These are phyloP conservation scores for Eucalyptus fibrosa DNA, from an alignment of 345 rosid species.

Conservation along the genomic window DNA sequence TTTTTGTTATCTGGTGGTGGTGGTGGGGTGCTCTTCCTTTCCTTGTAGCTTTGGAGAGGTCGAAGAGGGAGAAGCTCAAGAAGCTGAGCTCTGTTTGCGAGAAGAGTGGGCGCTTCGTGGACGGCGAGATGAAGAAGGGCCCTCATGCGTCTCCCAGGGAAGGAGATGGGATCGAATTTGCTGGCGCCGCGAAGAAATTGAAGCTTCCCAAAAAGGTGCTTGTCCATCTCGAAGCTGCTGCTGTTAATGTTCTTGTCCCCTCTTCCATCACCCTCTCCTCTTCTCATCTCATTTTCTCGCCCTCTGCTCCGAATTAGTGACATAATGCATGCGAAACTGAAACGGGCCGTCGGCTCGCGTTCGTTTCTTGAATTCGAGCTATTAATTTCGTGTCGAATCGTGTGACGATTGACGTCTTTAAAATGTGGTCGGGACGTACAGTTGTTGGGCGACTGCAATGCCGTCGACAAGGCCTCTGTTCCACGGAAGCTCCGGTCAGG, in stretches of 20 bases:
- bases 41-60: conserved; percentile 26
- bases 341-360: background rate
- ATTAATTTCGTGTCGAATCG: background rate
- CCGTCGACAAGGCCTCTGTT: conserved; percentile 64
- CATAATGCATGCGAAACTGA: background rate
- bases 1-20: conserved; percentile 3
- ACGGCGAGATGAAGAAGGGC: conserved; percentile 33
- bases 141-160: conserved; percentile 4
- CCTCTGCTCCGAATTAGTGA: background rate
- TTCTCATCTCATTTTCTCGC: background rate
- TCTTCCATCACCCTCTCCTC: background rate
- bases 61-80: conserved; percentile 41
- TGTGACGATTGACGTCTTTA: background rate
- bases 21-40: background rate
- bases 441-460: conserved; percentile 36
- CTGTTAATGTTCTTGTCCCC: background rate
- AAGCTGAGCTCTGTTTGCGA: conserved; percentile 35
- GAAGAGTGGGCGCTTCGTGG: conserved; percentile 9
- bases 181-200: conserved; percentile 21
- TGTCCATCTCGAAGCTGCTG: background rate
- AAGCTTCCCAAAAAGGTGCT: conserved; percentile 39
- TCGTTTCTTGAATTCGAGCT: background rate
- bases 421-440: background rate
- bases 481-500: conserved; percentile 98
- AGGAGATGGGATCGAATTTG: conserved; percentile 12